These are phyloP conservation scores for Aspergillus tanneri DNA, from an alignment of 2,329 filamentous ascomycete genomes.

Conservation along the genomic window DNA sequence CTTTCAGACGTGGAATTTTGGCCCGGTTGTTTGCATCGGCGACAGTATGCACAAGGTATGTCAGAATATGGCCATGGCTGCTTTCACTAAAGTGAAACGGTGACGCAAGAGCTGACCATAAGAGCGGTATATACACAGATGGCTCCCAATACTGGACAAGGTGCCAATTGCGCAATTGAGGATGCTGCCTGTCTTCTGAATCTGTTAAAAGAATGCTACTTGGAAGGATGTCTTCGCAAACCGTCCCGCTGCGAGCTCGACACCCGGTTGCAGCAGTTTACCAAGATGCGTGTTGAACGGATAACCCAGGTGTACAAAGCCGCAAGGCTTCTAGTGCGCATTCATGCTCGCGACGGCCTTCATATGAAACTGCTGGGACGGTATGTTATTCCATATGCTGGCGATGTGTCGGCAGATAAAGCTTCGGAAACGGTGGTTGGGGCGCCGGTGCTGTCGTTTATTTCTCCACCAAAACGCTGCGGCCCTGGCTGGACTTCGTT, in stretches of 20 bases:
- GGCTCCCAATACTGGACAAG: constrained; percentile 37
- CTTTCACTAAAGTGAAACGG: not conserved
- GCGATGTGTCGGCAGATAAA: no score
- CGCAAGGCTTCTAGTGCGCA: not conserved
- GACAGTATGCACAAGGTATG: constrained; percentile 28
- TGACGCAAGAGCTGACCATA: no score
- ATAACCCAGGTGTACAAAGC: not conserved
- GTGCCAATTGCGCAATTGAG: constrained; percentile 43
- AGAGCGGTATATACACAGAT: no score
- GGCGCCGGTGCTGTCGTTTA: no score
- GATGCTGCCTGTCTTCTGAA: constrained; percentile 25
- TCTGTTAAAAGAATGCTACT: not conserved
- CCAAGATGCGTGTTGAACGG: not conserved
- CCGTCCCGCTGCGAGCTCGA: not conserved
- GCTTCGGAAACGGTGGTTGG: no score
- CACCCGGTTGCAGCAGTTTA: not conserved
- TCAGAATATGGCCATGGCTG: not conserved
- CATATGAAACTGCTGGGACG: not conserved
- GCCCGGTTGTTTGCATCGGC: constrained; percentile 22
- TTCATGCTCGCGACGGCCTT: not conserved
- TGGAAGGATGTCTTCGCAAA: not conserved
- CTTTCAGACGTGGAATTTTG: constrained; percentile 21
- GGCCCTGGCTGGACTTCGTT: no score
- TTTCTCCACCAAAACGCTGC: no score
- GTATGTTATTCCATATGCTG: not conserved